phyloP scores from a whole-genome alignment of 768 basidiomycete genomes.

The Arthromyces matolae region DNA sequence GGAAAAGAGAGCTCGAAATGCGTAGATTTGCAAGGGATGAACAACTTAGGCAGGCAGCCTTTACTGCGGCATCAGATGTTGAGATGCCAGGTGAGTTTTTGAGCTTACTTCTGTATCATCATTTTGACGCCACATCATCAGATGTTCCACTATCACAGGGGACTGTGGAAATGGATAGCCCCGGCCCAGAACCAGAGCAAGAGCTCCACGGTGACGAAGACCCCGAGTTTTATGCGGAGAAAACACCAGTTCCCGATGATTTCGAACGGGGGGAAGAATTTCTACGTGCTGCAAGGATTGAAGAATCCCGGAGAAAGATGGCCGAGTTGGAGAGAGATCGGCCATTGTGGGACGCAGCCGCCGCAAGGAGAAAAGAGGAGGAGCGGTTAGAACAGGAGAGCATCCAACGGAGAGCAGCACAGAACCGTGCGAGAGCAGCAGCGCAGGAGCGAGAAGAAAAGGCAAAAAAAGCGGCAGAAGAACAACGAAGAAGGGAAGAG shows the following conservation, averaged over 20 bases:
- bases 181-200: slow-evolving; percentile 8
- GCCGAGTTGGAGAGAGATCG: slow-evolving; percentile 63
- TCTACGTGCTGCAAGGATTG: slow-evolving; percentile 41
- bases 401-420: slow-evolving; percentile 19
- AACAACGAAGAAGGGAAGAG: slow-evolving; percentile 17
- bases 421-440: slow-evolving; percentile 18
- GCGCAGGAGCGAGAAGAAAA: slow-evolving; percentile 20
- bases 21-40: slow-evolving; percentile 35
- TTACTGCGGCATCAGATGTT: slow-evolving; percentile 28
- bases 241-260: slow-evolving; percentile 15
- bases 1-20: slow-evolving; percentile 34
- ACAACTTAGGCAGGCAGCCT: slow-evolving; percentile 39
- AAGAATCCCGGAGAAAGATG: slow-evolving; percentile 63
- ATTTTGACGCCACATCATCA: neutral
- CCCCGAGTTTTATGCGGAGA: slow-evolving; percentile 12
- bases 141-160: slow-evolving; percentile 5
- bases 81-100: slow-evolving; percentile 18
- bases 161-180: slow-evolving; percentile 15
- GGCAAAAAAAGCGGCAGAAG: slow-evolving; percentile 24
- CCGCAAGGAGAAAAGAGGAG: slow-evolving; percentile 38
- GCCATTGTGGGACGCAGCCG: slow-evolving; percentile 58
- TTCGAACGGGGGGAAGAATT: slow-evolving; percentile 31
- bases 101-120: neutral
- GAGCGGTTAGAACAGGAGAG: slow-evolving; percentile 42
- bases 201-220: neutral